Evolutionary conservation across 352 stramenopile genomes (phyloP), one percentile per base, ranked within the genome.

Genomic region (Plasmopara muralis): DNA sequence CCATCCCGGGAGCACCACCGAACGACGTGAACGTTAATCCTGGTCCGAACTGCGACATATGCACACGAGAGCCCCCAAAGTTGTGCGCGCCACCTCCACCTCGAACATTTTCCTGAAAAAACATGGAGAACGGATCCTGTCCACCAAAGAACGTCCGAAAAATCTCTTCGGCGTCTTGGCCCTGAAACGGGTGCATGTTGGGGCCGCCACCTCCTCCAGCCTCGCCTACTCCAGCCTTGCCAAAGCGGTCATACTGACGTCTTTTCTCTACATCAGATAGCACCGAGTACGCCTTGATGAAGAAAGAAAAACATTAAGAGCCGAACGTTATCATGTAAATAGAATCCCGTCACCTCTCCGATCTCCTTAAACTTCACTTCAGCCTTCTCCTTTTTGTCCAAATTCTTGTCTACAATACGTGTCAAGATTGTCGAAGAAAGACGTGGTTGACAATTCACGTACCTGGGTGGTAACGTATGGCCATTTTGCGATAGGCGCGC

Each of bases 291-390:
- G 89, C 89, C 78, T 89, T 10, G 29, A 42, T 30, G 50, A 28
- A 34, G 25, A 6, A 18, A 48, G 7, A 12, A 38, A 12, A 10
- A 30, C 9, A 41, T 35, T 8, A 14, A 7, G 25, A 18, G 33
- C 5, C 5, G n/a, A 59, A 13, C 30, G 30, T 12, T 9, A 31
- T 41, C 13, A 41, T 47, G 16, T 38, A 42, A 6, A 44, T 37
- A 33, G 16, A 34, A 25, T 15, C 55, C 77, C 72, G 9, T 6
- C 59, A 89, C 78, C 77, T 91, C 80, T 57, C 80, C 80, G 50
- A 91, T 91, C 55, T 91, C 70, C 53, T 91, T 91, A 55, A 97
- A 97, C 57, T 94, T 95, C 49, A 87, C 62, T 48, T 92, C 85
- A 6, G 87, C 86, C 28, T 77, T 73, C 30, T 91, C 84, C 59